Conservation (phyloP, 2,329 filamentous ascomycete genomes). For the Septoria petroselini region DNA sequence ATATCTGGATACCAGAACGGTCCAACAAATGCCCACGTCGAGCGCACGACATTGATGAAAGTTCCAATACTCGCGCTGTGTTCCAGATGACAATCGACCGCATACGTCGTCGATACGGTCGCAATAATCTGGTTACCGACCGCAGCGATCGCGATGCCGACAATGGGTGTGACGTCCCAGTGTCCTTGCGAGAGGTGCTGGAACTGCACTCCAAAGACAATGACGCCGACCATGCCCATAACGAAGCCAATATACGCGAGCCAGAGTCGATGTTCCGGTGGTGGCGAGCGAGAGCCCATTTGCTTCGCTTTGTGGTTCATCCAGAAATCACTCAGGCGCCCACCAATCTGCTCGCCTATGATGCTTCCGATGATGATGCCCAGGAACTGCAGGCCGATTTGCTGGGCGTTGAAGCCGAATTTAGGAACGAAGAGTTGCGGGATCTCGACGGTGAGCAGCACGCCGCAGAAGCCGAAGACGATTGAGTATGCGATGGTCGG, state of each 20-base stretch:
- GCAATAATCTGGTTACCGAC: slow-evolving; percentile 61
- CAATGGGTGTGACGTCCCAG: slow-evolving; percentile 57
- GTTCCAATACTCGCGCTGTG: slow-evolving; percentile 56
- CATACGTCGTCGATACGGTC: slow-evolving; percentile 59
- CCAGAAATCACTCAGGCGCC: slow-evolving; percentile 54
- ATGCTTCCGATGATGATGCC: slow-evolving; percentile 57
- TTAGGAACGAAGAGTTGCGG: slow-evolving; percentile 56
- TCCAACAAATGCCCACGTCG: slow-evolving; percentile 53
- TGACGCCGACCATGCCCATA: slow-evolving; percentile 51
- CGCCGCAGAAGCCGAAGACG: slow-evolving; percentile 55
- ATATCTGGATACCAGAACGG: slow-evolving; percentile 45
- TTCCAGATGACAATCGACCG: slow-evolving; percentile 56
- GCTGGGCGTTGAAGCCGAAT: slow-evolving; percentile 57
- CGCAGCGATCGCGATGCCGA: slow-evolving; percentile 47
- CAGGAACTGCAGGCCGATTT: slow-evolving; percentile 58
- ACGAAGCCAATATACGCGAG: slow-evolving; percentile 54
- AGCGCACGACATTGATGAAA: slow-evolving; percentile 57
- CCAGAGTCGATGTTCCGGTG: slow-evolving; percentile 57
- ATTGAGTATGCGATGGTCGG: slow-evolving; percentile 55
- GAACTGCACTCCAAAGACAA: slow-evolving; percentile 55
- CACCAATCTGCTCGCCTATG: slow-evolving; percentile 58
- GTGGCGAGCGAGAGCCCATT: slow-evolving; percentile 33
- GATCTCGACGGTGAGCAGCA: slow-evolving; percentile 58
- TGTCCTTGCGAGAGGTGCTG: slow-evolving; percentile 43
- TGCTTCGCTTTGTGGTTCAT: slow-evolving; percentile 45